Percentiles rank a stretch among this genome's conserved stretches.
phyloP scores from a whole-genome alignment of 805 yeast species.

The Barnettozyma salicaria region DNA sequence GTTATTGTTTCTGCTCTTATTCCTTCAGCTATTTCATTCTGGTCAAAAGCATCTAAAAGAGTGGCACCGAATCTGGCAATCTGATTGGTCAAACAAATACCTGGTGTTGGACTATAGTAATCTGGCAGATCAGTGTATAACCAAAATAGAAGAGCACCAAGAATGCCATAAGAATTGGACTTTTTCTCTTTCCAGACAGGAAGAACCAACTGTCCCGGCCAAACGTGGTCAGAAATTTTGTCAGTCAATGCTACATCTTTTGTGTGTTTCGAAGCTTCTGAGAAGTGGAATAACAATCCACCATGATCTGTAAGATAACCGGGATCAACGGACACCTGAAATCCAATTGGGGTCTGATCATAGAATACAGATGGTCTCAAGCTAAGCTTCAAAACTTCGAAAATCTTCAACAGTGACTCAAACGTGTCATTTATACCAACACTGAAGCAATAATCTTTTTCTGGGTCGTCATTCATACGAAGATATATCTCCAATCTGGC shows the following conservation, averaged over 20 bases:
- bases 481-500: constrained; percentile 34
- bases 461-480: constrained; percentile 79
- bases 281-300: constrained; percentile 61
- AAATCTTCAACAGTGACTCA: constrained; percentile 52
- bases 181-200: constrained; percentile 60
- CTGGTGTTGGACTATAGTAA: constrained; percentile 85
- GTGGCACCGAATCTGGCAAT: constrained; percentile 30
- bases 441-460: constrained; percentile 85
- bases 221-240: constrained; percentile 50
- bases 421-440: constrained; percentile 57
- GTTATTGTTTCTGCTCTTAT: constrained; percentile 45
- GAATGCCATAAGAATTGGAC: constrained; percentile 34
- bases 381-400: constrained; percentile 61
- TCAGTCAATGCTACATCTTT: constrained; percentile 47
- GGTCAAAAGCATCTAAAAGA: constrained; percentile 33
- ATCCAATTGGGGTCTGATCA: constrained; percentile 56
- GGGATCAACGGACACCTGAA: constrained; percentile 55
- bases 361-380: constrained; percentile 79
- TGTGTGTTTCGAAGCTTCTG: constrained; percentile 42
- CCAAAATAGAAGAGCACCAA: constrained; percentile 52
- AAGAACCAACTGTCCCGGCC: constrained; percentile 87
- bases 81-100: constrained; percentile 69
- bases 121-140: constrained; percentile 93
- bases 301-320: constrained; percentile 86
- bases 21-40: constrained; percentile 37